Percentiles rank a stretch among this genome's conserved stretches.
These are phyloP conservation scores for Chaetoceros tenuissimus DNA, from an alignment of 108 stramenopile species.

Conservation along the genomic window DNA sequence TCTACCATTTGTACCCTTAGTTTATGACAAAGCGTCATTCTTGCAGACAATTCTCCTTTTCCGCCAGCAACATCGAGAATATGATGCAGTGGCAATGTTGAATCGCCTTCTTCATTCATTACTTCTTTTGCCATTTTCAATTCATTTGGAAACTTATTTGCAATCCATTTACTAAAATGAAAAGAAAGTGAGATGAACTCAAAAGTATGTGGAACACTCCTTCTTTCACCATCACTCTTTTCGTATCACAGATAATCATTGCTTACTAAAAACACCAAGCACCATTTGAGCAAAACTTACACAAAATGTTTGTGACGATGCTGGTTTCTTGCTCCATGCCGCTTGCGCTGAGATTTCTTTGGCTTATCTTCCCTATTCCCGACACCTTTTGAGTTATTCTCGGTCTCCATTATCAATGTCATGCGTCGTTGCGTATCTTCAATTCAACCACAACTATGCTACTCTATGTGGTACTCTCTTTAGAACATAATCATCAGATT, in stretches of 20 bases:
- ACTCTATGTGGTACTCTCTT: too few relatives aligned
- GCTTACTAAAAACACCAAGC: constrained; percentile 33
- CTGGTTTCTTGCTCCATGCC: constrained; percentile 81
- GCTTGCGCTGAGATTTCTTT: too few relatives aligned
- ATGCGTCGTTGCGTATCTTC: too few relatives aligned
- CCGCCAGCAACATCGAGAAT: constrained; percentile 71
- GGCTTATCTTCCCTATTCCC: too few relatives aligned
- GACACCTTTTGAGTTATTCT: too few relatives aligned
- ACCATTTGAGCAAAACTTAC: constrained; percentile 61
- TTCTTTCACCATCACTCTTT: constrained; percentile 1
- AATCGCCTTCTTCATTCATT: constrained; percentile 30
- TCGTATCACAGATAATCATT: constrained; percentile 12
- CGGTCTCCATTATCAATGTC: too few relatives aligned
- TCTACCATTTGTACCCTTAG: constrained; percentile 68
- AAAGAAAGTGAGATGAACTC: too few relatives aligned
- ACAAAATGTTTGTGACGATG: constrained; percentile 67
- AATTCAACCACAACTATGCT: too few relatives aligned
- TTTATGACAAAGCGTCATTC: constrained; percentile 64
- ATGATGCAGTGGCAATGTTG: constrained; percentile 5
- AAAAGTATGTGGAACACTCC: neutral
- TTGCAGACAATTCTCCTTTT: constrained; percentile 77
- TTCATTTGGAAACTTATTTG: neutral
- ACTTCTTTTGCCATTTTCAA: neutral
- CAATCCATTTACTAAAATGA: neutral
- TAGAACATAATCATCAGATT: too few relatives aligned